A percentile compares a stretch with the other conserved stretches of the same genome.
These are phyloP conservation scores for Leccinum broughii DNA, from an alignment of 768 basidiomycete species.

Conservation along the genomic window DNA sequence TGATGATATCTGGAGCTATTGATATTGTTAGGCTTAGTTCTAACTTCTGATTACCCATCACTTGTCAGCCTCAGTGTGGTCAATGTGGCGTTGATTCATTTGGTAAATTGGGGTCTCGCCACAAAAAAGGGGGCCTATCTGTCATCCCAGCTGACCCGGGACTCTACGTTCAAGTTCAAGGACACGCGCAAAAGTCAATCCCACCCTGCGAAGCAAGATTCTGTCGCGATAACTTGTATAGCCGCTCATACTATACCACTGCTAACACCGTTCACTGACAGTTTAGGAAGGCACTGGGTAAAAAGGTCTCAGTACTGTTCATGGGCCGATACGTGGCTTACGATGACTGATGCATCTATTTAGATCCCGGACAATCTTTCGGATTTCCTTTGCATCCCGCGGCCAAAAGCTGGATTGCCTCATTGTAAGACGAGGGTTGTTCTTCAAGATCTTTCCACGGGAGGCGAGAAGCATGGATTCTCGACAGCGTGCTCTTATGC, in stretches of 20 bases:
- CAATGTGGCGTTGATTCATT: no score
- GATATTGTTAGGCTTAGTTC: constrained; percentile 22
- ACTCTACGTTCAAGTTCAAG: no score
- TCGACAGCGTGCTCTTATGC: constrained; percentile 68
- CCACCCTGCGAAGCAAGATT: constrained; percentile 54
- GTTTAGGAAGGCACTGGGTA: constrained; percentile 60
- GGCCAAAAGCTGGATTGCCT: no score
- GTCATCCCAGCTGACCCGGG: no score
- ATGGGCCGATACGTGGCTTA: constrained; percentile 41
- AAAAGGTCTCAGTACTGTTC: constrained; percentile 55
- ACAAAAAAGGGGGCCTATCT: no score
- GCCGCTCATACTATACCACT: constrained; percentile 58
- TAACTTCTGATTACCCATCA: no score
- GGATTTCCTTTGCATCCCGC: constrained; percentile 35
- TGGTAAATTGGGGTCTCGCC: no score
- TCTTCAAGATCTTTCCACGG: constrained; percentile 72
- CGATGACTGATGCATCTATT: constrained; percentile 6
- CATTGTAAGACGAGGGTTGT: constrained; percentile 23
- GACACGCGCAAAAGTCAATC: background rate
- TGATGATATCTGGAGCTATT: constrained; percentile 43
- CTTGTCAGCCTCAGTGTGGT: no score
- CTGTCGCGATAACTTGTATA: constrained; percentile 74
- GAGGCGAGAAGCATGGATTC: constrained; percentile 79
- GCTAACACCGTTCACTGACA: constrained; percentile 33
- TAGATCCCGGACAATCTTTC: constrained; percentile 65